These are phyloP conservation scores for Paramarasmius palmivorus DNA, from an alignment of 1,284 basidiomycete genomes.

Conservation along the genomic window DNA sequence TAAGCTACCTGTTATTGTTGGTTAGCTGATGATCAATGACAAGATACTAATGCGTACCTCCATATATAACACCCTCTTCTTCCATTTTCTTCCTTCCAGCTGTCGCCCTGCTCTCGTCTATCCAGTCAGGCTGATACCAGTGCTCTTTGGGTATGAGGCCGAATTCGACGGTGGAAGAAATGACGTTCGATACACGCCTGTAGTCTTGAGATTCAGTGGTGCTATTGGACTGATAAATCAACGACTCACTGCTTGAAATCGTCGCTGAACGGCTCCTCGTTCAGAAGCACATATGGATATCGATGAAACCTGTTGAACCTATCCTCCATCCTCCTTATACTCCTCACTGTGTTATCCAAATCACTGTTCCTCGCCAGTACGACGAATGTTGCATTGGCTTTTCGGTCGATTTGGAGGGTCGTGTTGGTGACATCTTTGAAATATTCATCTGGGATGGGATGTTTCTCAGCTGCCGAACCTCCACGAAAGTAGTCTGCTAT, in stretches of 20 bases:
- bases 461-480: slow-evolving; percentile 1
- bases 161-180: slow-evolving; percentile 41
- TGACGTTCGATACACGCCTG: slow-evolving; percentile 19
- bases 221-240: neutral
- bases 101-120: slow-evolving; percentile 58
- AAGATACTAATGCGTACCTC: slow-evolving; percentile 17
- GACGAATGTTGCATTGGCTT: slow-evolving; percentile 46
- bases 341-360: slow-evolving; percentile 33
- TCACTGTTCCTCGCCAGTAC: slow-evolving; percentile 46
- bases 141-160: slow-evolving; percentile 52
- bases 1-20: slow-evolving; percentile 29
- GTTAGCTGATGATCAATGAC: neutral
- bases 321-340: slow-evolving; percentile 51
- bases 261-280: slow-evolving; percentile 69
- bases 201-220: slow-evolving; percentile 16
- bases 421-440: neutral
- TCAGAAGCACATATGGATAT: slow-evolving; percentile 76
- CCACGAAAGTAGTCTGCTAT: slow-evolving; percentile 10
- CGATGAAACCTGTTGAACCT: slow-evolving; percentile 64
- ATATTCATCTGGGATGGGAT: slow-evolving; percentile 12
- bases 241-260: slow-evolving; percentile 60
- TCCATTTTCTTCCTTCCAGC: slow-evolving; percentile 52
- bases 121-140: slow-evolving; percentile 62
- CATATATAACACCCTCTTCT: slow-evolving; percentile 56
- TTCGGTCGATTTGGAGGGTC: slow-evolving; percentile 7